Evolutionary conservation across 495 filamentous ascomycete genomes (phyloP).

Genomic region (Podospora pseudoanserina): DNA sequence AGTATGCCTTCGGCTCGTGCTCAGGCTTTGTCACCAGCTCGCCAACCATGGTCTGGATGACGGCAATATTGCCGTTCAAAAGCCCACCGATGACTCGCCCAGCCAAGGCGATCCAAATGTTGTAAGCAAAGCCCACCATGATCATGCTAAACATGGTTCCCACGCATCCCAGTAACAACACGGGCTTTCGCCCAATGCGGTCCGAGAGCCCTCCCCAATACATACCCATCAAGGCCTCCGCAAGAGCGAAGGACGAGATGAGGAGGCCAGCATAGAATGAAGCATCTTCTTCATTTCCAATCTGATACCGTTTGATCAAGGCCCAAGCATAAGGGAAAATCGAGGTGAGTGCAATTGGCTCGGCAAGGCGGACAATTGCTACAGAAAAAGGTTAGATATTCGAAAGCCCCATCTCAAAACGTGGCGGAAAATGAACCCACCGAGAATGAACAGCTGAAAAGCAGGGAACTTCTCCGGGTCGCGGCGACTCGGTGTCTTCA

Average conservation of each 20-base stretch:
- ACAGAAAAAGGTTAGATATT: conserved; percentile 12
- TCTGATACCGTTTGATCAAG: conserved; percentile 68
- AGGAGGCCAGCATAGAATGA: conserved; percentile 82
- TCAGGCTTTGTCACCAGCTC: conserved; percentile 74
- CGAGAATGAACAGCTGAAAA: conserved; percentile 70
- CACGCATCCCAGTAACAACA: conserved; percentile 72
- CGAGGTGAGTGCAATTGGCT: conserved; percentile 83
- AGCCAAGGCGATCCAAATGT: conserved; percentile 70
- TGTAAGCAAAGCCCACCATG: conserved; percentile 76
- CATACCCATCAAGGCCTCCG: conserved; percentile 77
- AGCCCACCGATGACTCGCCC: conserved; percentile 75
- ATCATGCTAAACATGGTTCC: conserved; percentile 78
- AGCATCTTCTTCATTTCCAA: conserved; percentile 65
- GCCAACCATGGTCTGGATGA: conserved; percentile 90
- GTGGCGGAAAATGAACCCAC: conserved; percentile 40
- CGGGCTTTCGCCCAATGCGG: conserved; percentile 77
- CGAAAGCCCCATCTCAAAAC: background rate
- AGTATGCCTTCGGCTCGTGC: conserved; percentile 78
- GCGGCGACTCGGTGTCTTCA: conserved; percentile 42
- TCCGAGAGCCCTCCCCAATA: conserved; percentile 83
- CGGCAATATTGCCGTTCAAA: conserved; percentile 83
- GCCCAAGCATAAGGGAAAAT: conserved; percentile 88
- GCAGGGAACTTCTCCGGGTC: conserved; percentile 66
- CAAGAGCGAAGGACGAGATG: conserved; percentile 77
- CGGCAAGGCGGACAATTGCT: conserved; percentile 65